phyloP scores from a whole-genome alignment of 2,329 filamentous ascomycete species.

The Phialophora tarda region DNA sequence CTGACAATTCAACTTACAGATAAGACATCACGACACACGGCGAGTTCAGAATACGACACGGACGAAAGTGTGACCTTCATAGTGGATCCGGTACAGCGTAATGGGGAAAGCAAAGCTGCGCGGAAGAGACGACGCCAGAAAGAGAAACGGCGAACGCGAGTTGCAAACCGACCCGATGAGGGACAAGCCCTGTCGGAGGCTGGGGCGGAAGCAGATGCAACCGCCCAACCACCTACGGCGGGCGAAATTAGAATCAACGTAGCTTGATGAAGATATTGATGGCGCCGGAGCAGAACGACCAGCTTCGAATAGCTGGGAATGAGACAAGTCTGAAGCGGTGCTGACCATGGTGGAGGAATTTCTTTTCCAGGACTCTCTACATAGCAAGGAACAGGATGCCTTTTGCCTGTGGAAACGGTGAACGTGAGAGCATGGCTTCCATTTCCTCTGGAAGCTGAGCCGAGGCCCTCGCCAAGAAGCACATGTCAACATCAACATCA shows the following conservation, averaged over 20 bases:
- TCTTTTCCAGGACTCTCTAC: too few relatives aligned
- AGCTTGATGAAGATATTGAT: background rate
- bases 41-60: background rate
- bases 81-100: background rate
- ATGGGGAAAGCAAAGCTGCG: background rate
- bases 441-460: background rate
- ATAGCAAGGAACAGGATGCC: background rate
- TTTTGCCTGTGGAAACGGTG: background rate
- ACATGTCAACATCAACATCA: conserved; percentile 1
- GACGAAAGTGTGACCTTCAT: background rate
- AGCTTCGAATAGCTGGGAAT: background rate
- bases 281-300: too few relatives aligned
- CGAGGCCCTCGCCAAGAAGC: background rate
- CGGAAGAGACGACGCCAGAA: conserved; percentile 1
- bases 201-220: background rate
- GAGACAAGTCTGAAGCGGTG: background rate
- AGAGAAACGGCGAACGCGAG: background rate
- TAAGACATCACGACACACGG: background rate
- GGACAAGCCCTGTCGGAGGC: background rate
- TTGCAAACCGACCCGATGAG: background rate
- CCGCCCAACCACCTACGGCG: too few relatives aligned
- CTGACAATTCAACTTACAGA: background rate
- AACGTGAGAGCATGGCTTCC: too few relatives aligned
- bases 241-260: background rate
- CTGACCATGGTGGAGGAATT: background rate